Percentiles rank a stretch among this genome's conserved stretches.
Evolutionary conservation across 208 protist species (phyloP).

Genomic region (Porcisia hertigi): DNA sequence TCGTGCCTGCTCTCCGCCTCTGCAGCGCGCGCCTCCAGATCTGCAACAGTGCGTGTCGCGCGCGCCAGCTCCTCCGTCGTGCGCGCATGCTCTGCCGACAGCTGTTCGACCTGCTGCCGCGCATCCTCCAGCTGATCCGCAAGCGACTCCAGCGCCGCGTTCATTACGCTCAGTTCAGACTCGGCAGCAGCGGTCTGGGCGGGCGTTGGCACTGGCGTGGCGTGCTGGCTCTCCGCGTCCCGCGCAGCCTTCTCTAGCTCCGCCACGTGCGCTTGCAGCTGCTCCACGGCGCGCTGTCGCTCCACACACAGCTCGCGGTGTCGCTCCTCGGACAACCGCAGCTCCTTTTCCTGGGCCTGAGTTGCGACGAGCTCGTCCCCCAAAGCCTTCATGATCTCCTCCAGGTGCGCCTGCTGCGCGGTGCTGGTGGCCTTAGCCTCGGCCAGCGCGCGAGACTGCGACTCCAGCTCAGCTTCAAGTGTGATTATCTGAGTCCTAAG

Average conservation of each 20-base stretch:
- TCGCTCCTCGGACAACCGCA: constrained; percentile 1
- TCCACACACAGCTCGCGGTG: not conserved
- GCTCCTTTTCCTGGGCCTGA: constrained; percentile 12
- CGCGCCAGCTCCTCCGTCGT: constrained; percentile 14
- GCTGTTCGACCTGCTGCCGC: not conserved
- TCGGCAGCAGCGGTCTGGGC: not conserved
- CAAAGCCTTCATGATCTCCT: constrained; percentile 21
- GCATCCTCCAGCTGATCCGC: constrained; percentile 25
- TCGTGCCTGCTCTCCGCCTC: constrained; percentile 8
- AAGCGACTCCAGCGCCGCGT: constrained; percentile 17
- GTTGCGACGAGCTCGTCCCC: constrained; percentile 32
- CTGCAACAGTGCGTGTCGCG: constrained; percentile 5
- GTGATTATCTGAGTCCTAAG: not conserved
- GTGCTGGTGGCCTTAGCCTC: not conserved
- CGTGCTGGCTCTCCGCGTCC: not conserved
- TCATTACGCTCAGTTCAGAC: not conserved
- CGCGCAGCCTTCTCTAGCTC: not conserved
- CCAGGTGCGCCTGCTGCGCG: constrained; percentile 1
- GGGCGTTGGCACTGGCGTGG: not conserved
- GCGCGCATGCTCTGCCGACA: constrained; percentile 5
- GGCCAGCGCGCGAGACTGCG: not conserved
- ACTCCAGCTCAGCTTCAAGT: constrained; percentile 8
- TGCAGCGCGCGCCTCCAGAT: constrained; percentile 10
- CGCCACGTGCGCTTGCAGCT: constrained; percentile 14
- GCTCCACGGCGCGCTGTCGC: constrained; percentile 19